phyloP scores from a whole-genome alignment of 306 rosid genomes.

The Quercus suber region DNA sequence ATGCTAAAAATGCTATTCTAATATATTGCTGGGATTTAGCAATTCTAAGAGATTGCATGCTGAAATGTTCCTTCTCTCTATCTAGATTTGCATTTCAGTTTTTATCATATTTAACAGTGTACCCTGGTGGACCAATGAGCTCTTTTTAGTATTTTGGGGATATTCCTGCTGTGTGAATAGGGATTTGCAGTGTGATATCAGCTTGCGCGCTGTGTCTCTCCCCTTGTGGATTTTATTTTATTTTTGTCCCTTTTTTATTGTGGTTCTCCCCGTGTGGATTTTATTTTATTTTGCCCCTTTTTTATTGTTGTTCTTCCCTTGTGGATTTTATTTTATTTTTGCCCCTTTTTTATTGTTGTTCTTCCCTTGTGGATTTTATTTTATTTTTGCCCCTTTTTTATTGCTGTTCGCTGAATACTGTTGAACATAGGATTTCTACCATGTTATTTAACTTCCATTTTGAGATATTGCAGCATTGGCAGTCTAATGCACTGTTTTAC shows the following conservation, averaged over 20 bases:
- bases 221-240: background rate
- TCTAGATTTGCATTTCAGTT: constrained; percentile 30
- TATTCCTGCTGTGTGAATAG: background rate
- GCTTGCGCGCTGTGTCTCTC: background rate
- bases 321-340: background rate
- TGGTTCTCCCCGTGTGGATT: background rate
- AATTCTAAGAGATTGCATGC: constrained; percentile 32
- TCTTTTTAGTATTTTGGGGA: constrained; percentile 9
- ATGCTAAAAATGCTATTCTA: constrained; percentile 20
- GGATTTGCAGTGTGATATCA: background rate
- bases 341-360: no score
- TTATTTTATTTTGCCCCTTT: no score
- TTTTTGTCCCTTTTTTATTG: no score
- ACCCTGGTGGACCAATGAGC: constrained; percentile 32
- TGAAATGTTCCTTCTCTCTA: constrained; percentile 8
- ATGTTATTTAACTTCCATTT: background rate
- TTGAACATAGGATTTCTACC: background rate
- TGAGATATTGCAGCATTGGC: background rate
- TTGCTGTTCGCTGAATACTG: background rate
- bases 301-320: background rate
- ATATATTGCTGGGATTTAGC: constrained; percentile 19
- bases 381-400: no score
- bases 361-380: background rate
- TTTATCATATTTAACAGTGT: constrained; percentile 39
- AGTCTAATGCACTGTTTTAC: background rate